Conservation (phyloP, 495 filamentous ascomycete species). For the Friedmanniomyces endolithicus region DNA sequence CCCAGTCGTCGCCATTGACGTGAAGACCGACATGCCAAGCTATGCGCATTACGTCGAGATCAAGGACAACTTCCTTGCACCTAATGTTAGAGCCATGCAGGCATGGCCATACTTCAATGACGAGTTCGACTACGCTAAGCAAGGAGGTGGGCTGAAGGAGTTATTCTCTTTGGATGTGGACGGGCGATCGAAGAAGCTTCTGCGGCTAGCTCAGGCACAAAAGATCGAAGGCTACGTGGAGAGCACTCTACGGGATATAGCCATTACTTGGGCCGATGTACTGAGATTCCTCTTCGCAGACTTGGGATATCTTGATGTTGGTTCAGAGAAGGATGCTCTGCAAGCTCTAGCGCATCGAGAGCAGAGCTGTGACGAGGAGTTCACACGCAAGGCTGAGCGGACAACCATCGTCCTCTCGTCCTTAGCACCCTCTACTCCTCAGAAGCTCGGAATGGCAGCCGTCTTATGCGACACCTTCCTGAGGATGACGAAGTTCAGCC, state of each 20-base stretch:
- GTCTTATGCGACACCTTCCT: constrained; percentile 23
- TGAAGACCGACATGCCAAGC: constrained; percentile 6
- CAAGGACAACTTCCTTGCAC: constrained; percentile 22
- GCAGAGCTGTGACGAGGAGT: constrained; percentile 26
- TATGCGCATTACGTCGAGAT: constrained; percentile 20
- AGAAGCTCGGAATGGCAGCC: constrained; percentile 15
- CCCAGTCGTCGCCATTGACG: not conserved
- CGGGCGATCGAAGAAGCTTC: constrained; percentile 5
- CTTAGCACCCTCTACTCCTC: constrained; percentile 16
- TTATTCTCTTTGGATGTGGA: constrained; percentile 13
- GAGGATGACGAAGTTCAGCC: constrained; percentile 21
- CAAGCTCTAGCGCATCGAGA: constrained; percentile 11
- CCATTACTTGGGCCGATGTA: constrained; percentile 22
- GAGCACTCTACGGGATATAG: constrained; percentile 22
- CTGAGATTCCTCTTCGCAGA: constrained; percentile 20
- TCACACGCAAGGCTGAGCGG: constrained; percentile 23
- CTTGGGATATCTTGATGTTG: not conserved
- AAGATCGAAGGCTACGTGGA: constrained; percentile 18
- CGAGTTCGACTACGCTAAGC: constrained; percentile 10
- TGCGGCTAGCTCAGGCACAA: constrained; percentile 7
- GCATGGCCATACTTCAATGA: constrained; percentile 27
- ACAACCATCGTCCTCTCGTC: constrained; percentile 19
- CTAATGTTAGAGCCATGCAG: constrained; percentile 23
- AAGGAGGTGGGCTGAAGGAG: constrained; percentile 8
- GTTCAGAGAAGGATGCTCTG: not conserved